Base-by-base conservation (phyloP, 192 early-diverging fungal species). In the Gaertneriomyces sp. region DNA sequence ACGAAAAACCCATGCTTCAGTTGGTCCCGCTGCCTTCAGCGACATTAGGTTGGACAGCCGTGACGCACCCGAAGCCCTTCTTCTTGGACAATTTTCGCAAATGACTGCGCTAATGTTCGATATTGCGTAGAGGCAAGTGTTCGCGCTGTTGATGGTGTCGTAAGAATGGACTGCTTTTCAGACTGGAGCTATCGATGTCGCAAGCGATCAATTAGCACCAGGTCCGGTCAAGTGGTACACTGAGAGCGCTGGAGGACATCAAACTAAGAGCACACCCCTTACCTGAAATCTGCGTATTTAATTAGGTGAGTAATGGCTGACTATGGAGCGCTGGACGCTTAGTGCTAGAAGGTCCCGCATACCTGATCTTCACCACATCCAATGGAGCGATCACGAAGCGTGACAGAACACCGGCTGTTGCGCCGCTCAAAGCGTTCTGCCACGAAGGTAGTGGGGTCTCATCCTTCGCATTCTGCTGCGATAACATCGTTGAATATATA, bases 331-430 rank as follows among this genome's bases (percentile, higher is more conserved):
- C 12, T 12, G 12, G 47, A 12, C 47, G 47, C 47, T 12, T 33
- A 33, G 25, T 33, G 25, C 25, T 2, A 2, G 25, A 1, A 33
- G n/a, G n/a, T 45, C 12, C n/a, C 16, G 10, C 69, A 61, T 90
- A 80, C 25, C 91, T 83, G 56, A 95, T 94, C 74, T 98, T 98
- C 61, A 96, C 85, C 6, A 98, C 94, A 59, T 98, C 96, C 3
- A 98, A 77, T 6, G 96, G 96, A 10, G 96, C 87, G 41, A 95
- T 89, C 2, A 93, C 79, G 47, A 92, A 87, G 12, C 96, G 85
- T 40, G 82, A 83, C 17, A 83, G 64, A 7, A 86, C 78, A 8
- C 88, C 88, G 39, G 83, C 86, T 8, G 76, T 64, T 10, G 77
- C 82, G 5, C 86, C 88, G 60, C 75, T 69, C 10, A 83, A 60